A percentile compares a stretch with the other conserved stretches of the same genome.
Conservation (phyloP, 768 basidiomycete genomes). For the Hericium coralloides region DNA sequence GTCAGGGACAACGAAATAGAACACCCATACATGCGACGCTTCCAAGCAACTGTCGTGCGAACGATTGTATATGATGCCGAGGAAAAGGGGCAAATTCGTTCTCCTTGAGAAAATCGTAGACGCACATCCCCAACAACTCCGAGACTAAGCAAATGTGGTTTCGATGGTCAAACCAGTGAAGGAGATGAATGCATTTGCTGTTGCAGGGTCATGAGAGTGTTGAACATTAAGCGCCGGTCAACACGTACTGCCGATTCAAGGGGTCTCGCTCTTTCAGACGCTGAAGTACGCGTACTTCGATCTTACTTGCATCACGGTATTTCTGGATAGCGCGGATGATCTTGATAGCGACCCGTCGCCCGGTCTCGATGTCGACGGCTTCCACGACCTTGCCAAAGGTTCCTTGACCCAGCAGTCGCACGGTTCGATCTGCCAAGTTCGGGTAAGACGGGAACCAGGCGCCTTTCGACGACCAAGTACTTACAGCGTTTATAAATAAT, state of each 20-base stretch:
- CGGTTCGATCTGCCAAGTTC: slow-evolving; percentile 71
- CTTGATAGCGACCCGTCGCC: slow-evolving; percentile 88
- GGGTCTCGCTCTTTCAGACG: slow-evolving; percentile 87
- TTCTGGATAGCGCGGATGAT: slow-evolving; percentile 98
- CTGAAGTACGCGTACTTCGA: slow-evolving; percentile 92
- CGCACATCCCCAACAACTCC: slow-evolving; percentile 92
- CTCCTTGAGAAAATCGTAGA: slow-evolving; percentile 98
- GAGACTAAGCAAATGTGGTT: slow-evolving; percentile 98
- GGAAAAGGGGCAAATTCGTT: slow-evolving; percentile 97
- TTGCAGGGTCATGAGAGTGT: slow-evolving; percentile 4
- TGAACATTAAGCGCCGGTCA: slow-evolving; percentile 4
- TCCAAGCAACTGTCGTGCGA: slow-evolving; percentile 83
- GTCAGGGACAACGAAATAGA: slow-evolving; percentile 14
- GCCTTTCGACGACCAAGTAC: slow-evolving; percentile 19
- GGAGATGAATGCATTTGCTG: slow-evolving; percentile 96
- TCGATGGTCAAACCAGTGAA: slow-evolving; percentile 92
- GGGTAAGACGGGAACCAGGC: not conserved
- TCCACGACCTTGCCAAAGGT: slow-evolving; percentile 99
- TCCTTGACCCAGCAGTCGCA: slow-evolving; percentile 87
- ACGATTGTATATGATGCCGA: slow-evolving; percentile 91
- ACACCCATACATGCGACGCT: slow-evolving; percentile 81
- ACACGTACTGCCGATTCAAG: slow-evolving; percentile 73
- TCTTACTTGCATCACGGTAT: slow-evolving; percentile 97
- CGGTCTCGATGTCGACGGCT: slow-evolving; percentile 70
- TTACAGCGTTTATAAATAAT: slow-evolving; percentile 79